Evolutionary conservation across 2,329 filamentous ascomycete species (phyloP).

Genomic region (Verticillium dahliae): DNA sequence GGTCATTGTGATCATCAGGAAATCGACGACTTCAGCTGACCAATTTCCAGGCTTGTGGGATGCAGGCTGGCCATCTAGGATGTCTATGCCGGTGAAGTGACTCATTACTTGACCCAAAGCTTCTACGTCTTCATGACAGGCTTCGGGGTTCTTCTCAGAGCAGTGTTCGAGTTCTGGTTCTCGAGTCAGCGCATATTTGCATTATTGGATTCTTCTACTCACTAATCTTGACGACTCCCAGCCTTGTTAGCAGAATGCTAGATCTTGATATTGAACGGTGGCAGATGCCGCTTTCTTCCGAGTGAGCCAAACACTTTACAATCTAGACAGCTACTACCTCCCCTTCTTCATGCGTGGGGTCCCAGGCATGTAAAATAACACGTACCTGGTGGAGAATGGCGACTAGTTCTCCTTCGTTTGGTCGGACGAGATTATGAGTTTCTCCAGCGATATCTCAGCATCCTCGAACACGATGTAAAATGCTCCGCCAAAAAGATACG

Average conservation of each 20-base stretch:
- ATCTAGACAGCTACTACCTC: not conserved
- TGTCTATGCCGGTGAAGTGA: not conserved
- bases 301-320: not conserved
- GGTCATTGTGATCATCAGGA: no score
- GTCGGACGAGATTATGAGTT: not conserved
- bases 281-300: not conserved
- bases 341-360: not conserved
- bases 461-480: not conserved
- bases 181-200: not conserved
- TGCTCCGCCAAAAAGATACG: not conserved
- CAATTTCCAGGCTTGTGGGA: no score
- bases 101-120: not conserved
- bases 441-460: not conserved
- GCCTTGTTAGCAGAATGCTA: not conserved
- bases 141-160: not conserved
- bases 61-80: no score
- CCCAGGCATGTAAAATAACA: not conserved
- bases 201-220: not conserved
- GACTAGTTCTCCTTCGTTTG: not conserved
- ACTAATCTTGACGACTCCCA: not conserved
- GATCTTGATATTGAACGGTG: not conserved
- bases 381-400: not conserved
- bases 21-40: no score
- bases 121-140: not conserved
- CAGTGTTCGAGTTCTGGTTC: not conserved